phyloP scores from a whole-genome alignment of 2,329 filamentous ascomycete genomes.

The Paraconiothyrium sp. region DNA sequence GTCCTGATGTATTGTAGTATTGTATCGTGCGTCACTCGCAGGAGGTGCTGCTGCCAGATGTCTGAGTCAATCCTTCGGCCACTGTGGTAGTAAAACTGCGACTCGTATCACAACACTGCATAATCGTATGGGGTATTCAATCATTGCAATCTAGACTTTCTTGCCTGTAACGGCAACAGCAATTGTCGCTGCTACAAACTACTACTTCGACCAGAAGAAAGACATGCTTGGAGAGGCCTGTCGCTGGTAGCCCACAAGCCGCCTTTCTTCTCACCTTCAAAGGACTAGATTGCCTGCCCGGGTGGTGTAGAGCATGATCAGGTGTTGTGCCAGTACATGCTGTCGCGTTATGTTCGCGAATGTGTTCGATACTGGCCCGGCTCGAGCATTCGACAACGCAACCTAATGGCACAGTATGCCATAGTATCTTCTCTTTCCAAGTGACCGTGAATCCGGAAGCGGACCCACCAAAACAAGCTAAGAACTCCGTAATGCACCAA shows the following conservation, averaged over 20 bases:
- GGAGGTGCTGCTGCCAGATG: too few species aligned
- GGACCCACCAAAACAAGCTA: neutral
- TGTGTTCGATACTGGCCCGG: neutral
- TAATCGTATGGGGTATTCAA: too few species aligned
- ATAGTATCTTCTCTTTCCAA: neutral
- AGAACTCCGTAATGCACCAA: constrained; percentile 22
- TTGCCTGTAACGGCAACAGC: neutral
- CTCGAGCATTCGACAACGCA: neutral
- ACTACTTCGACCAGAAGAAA: neutral
- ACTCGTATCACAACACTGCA: too few species aligned
- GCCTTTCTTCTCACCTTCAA: neutral
- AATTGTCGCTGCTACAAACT: neutral
- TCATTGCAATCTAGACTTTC: too few species aligned
- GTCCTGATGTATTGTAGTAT: too few species aligned
- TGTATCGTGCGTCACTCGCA: too few species aligned
- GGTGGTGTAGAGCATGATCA: neutral
- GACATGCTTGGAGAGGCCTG: neutral
- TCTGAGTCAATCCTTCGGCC: too few species aligned
- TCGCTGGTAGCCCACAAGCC: neutral
- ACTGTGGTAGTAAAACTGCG: too few species aligned
- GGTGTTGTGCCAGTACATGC: neutral
- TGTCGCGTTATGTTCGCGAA: neutral
- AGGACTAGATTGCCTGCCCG: neutral
- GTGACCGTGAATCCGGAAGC: neutral
- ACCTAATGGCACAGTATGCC: neutral